Conservation (phyloP, 73 alveolate genomes). For the Paraurostyla sp. region DNA sequence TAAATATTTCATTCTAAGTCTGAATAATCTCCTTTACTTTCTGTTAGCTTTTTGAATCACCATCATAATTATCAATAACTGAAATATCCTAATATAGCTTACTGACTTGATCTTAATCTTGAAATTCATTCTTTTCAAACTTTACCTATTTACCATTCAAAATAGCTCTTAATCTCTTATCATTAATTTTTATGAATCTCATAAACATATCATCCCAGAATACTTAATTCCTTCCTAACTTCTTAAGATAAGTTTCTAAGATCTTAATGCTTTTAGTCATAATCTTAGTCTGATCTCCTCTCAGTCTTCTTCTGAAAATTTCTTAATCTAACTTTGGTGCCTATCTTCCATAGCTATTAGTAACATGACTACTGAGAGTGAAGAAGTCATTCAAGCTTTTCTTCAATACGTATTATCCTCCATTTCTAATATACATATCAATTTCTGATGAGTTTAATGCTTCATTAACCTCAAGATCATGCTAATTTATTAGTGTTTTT, state of each 20-base stretch:
- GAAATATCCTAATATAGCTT: slow-evolving; percentile 5
- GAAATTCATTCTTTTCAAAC: neutral
- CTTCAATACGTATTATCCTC: slow-evolving; percentile 24
- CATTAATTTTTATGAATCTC: slow-evolving; percentile 15
- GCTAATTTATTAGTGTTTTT: neutral
- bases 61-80: slow-evolving; percentile 35
- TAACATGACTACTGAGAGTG: neutral
- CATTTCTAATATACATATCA: neutral
- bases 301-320: slow-evolving; percentile 2
- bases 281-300: slow-evolving; percentile 35
- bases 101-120: neutral
- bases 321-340: slow-evolving; percentile 23
- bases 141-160: neutral
- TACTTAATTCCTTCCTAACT: neutral
- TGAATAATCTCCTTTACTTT: neutral
- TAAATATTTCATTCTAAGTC: neutral
- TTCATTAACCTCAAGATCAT: no score
- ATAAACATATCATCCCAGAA: slow-evolving; percentile 27
- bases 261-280: slow-evolving; percentile 30
- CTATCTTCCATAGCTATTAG: neutral
- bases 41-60: neutral
- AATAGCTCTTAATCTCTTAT: neutral
- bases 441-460: no score
- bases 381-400: slow-evolving; percentile 18
- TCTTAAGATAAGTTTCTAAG: neutral